phyloP scores from a whole-genome alignment of 768 basidiomycete genomes.

The Mycena chlorophos region DNA sequence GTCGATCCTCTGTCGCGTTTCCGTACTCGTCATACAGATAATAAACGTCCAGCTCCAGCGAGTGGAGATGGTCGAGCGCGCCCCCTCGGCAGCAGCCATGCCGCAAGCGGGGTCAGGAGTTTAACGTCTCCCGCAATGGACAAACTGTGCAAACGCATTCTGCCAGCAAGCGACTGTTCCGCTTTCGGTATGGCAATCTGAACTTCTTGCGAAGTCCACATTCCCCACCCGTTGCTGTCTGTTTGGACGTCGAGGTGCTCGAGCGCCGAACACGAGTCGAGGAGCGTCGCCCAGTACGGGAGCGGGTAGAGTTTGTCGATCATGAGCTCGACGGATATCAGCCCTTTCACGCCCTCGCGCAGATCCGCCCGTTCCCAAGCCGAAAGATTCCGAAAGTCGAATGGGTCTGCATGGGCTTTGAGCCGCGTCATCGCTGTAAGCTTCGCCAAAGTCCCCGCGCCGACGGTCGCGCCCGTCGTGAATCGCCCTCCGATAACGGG shows the following conservation, averaged over 20 bases:
- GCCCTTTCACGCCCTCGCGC: not conserved
- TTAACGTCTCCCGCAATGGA: constrained; percentile 12
- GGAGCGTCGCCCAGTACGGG: constrained; percentile 14
- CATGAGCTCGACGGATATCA: constrained; percentile 6
- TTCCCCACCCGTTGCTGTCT: not conserved
- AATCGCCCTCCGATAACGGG: not conserved
- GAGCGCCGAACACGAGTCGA: constrained; percentile 13
- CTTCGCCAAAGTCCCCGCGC: constrained; percentile 1
- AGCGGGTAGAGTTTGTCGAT: constrained; percentile 10
- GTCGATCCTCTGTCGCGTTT: constrained; percentile 2
- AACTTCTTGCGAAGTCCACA: constrained; percentile 3
- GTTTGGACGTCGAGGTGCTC: not conserved
- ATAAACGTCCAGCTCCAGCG: constrained; percentile 10
- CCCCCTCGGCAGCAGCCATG: constrained; percentile 15
- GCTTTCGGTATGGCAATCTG: not conserved
- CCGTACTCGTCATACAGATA: constrained; percentile 12
- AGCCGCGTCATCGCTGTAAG: constrained; percentile 8
- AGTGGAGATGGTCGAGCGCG: constrained; percentile 3
- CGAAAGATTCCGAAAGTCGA: constrained; percentile 16
- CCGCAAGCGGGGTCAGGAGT: constrained; percentile 6
- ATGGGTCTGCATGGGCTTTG: constrained; percentile 13
- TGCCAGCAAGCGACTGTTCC: not conserved
- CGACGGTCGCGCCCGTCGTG: constrained; percentile 2
- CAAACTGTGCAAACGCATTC: constrained; percentile 8
- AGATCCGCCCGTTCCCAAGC: not conserved